These are phyloP conservation scores for Erodium maritimum DNA, from an alignment of 345 rosid species.

Conservation along the genomic window DNA sequence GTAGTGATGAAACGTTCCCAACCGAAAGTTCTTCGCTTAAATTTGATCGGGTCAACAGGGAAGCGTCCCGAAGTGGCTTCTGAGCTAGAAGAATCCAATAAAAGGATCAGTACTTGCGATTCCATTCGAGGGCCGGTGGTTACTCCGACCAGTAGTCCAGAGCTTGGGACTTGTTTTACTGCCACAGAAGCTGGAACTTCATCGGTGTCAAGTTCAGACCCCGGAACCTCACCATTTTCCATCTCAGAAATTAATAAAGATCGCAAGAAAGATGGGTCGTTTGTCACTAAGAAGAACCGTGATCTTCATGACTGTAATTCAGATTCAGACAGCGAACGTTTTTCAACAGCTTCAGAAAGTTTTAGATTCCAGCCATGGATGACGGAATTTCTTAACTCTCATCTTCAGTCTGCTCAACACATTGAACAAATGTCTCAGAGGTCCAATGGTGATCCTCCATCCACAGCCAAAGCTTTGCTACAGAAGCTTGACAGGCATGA, in stretches of 20 bases:
- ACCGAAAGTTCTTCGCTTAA: conserved; percentile 86
- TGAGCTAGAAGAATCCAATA: conserved; percentile 22
- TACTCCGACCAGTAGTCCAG: conserved; percentile 92
- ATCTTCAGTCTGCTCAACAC: conserved; percentile 34
- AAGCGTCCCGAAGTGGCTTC: conserved; percentile 40
- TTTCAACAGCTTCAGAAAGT: conserved; percentile 67
- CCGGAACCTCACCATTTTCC: conserved; percentile 81
- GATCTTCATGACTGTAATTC: conserved; percentile 49
- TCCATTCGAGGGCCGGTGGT: conserved; percentile 65
- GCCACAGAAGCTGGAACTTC: conserved; percentile 92
- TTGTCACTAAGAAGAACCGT: conserved; percentile 40
- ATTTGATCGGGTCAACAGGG: conserved; percentile 64
- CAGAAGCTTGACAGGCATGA: conserved; percentile 33
- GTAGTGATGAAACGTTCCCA: conserved; percentile 89
- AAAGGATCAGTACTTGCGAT: conserved; percentile 29
- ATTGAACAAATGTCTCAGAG: conserved; percentile 41
- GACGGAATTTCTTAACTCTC: conserved; percentile 43
- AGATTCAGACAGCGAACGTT: conserved; percentile 65
- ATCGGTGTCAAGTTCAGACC: conserved; percentile 94
- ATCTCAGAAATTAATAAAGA: conserved; percentile 43
- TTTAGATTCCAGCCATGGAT: conserved; percentile 85
- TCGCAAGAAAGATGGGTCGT: conserved; percentile 56
- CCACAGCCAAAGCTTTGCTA: conserved; percentile 13
- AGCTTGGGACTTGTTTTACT: conserved; percentile 92
- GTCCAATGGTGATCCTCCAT: conserved; percentile 2